A percentile compares a stretch with the other conserved stretches of the same genome.
These are phyloP conservation scores for Fusarium scirpi DNA, from an alignment of 2,329 filamentous ascomycete genomes.

Conservation along the genomic window DNA sequence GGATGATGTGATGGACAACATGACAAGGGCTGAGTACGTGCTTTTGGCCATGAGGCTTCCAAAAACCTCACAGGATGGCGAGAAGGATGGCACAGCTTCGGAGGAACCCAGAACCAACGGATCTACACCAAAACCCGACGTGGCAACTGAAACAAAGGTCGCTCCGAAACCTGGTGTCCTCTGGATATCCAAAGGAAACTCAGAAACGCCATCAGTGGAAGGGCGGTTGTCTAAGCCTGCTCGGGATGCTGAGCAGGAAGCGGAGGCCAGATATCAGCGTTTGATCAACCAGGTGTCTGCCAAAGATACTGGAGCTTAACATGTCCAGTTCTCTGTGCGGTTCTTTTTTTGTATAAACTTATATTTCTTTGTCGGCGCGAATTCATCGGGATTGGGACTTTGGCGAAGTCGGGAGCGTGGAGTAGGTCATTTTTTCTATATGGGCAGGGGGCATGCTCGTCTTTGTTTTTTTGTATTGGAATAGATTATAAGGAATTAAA, in stretches of 20 bases:
- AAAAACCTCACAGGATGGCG: conserved; percentile 52
- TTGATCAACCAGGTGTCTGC: conserved; percentile 54
- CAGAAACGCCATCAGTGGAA: conserved; percentile 34
- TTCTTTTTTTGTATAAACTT: conserved; percentile 24
- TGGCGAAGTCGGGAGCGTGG: conserved; percentile 43
- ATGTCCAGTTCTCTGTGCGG: background rate
- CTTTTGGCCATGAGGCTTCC: conserved; percentile 75
- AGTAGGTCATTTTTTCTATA: conserved; percentile 26
- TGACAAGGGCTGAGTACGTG: conserved; percentile 75
- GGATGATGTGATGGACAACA: conserved; percentile 77
- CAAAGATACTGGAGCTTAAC: conserved; percentile 47
- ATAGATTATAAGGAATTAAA: conserved; percentile 17
- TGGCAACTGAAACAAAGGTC: conserved; percentile 42
- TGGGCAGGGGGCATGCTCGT: conserved; percentile 18
- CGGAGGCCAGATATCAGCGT: conserved; percentile 53
- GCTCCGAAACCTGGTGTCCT: conserved; percentile 50
- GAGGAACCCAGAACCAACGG: conserved; percentile 51
- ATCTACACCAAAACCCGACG: conserved; percentile 49
- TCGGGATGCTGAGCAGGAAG: conserved; percentile 53
- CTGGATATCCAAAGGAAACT: conserved; percentile 50
- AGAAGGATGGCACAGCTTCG: conserved; percentile 44
- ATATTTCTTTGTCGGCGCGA: conserved; percentile 29
- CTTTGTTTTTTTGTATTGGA: conserved; percentile 1
- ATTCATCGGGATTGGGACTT: conserved; percentile 25
- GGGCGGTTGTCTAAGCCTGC: conserved; percentile 40